Base-by-base conservation (phyloP, 2,329 filamentous ascomycete genomes). In the Fusarium ambrosium region DNA sequence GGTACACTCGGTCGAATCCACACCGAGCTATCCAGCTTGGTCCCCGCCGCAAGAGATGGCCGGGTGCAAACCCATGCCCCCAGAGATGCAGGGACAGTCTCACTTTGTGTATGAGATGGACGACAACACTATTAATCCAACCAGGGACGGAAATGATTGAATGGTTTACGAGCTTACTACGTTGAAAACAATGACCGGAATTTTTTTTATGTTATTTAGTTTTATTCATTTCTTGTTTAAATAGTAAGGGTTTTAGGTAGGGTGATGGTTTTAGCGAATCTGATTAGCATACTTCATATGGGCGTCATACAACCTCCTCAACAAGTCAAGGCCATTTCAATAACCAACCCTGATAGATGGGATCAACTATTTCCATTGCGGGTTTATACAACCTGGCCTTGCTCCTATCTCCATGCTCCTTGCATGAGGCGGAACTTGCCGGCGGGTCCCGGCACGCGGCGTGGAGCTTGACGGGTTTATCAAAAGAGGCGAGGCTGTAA, bases 71-170 rank as follows among this genome's bases (percentile, higher is more conserved):
- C 43, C 68, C 13, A 22, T 34, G 36, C 36, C 68, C n/a, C 22
- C 59, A 8, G 64, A 68, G 53, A 62, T 71, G 62, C 65, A 71
- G 41, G 69, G 65, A 27, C 41, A 69, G 53, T 45, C 63, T 22
- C 59, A 61, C 53, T 66, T 65, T 71, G 60, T 73, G 27, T 68
- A 75, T 20, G 69, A 75, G 59, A 58, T 72, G 51, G 71, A 71
- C 55, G 34, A 56, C 11, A 61, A 60, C 43, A 14, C 39, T 43
- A 37, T 61, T 36, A 22, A 45, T 27, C 58, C 7, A 24, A 16
- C 32, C 36, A 59, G 4, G 34, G 22, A 9, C 22, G 37, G 18
- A 36, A 29, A 41, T 34, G n/a, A 61, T 43, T 32, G 48, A 53
- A 53, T 32, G 27, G 11, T 53, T 29, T 3, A 53, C 10, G 18